A percentile compares a stretch with the other conserved stretches of the same genome.
phyloP scores from a whole-genome alignment of 108 stramenopile genomes.

The Craspedostauros australis region DNA sequence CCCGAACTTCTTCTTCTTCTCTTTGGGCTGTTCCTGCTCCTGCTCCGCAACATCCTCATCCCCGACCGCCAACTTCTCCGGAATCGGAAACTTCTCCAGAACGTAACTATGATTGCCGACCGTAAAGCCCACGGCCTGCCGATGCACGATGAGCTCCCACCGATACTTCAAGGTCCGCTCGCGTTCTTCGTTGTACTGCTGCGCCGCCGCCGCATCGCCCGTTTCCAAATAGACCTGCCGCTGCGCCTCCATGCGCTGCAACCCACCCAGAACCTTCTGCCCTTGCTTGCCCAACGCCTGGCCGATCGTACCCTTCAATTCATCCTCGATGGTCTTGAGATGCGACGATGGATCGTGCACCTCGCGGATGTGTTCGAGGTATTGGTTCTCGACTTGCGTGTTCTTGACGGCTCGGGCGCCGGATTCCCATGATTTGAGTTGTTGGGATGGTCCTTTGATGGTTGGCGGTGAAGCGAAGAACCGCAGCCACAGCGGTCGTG shows the following conservation, averaged over 20 bases:
- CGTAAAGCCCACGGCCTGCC: slow-evolving; percentile 77
- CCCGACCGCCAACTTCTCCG: slow-evolving; percentile 34
- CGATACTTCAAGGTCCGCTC: slow-evolving; percentile 53
- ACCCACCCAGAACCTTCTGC: slow-evolving; percentile 45
- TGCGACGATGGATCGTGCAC: slow-evolving; percentile 65
- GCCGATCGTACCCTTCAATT: slow-evolving; percentile 71
- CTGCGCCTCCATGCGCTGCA: slow-evolving; percentile 48
- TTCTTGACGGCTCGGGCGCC: slow-evolving; percentile 62
- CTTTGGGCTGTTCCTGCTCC: neutral
- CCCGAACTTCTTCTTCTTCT: slow-evolving; percentile 24
- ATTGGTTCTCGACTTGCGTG: slow-evolving; percentile 45
- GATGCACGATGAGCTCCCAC: slow-evolving; percentile 83
- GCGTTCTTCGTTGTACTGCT: slow-evolving; percentile 54
- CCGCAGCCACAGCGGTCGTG: too few relatives aligned
- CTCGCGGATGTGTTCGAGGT: slow-evolving; percentile 64
- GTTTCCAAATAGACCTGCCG: slow-evolving; percentile 20
- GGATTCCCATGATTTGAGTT: slow-evolving; percentile 51
- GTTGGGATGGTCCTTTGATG: slow-evolving; percentile 9
- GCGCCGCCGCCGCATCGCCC: slow-evolving; percentile 30
- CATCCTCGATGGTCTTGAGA: slow-evolving; percentile 76
- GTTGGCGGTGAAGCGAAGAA: too few relatives aligned
- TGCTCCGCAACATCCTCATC: slow-evolving; percentile 2
- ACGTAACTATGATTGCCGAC: slow-evolving; percentile 72
- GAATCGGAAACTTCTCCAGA: slow-evolving; percentile 60
- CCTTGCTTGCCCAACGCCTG: slow-evolving; percentile 74